Evolutionary conservation across 2,329 filamentous ascomycete genomes (phyloP).

Genomic region (Colletotrichum eremochloae): DNA sequence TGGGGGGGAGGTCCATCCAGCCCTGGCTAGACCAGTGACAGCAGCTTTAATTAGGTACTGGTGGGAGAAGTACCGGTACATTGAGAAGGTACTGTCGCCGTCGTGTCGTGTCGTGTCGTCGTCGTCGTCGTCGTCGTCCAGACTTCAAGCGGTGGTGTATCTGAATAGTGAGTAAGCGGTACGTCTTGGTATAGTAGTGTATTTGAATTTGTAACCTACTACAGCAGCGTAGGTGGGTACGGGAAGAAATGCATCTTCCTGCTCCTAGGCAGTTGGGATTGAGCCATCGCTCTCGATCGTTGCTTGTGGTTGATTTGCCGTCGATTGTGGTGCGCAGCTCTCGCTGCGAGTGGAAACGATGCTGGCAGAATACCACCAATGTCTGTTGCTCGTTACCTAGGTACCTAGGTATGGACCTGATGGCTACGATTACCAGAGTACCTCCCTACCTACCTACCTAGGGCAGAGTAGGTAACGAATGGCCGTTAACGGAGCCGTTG

Average conservation of each 20-base stretch:
- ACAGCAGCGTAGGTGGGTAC: too few relatives aligned
- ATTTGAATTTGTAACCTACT: too few relatives aligned
- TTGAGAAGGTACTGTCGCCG: too few relatives aligned
- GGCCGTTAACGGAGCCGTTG: slow-evolving; percentile 28
- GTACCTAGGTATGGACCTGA: neutral
- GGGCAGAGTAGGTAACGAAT: too few relatives aligned
- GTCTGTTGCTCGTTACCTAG: too few relatives aligned
- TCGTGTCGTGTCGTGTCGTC: neutral
- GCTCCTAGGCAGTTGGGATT: too few relatives aligned
- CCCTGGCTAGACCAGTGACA: slow-evolving; percentile 17
- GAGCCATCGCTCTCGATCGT: neutral
- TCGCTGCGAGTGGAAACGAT: neutral
- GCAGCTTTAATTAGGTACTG: slow-evolving; percentile 16
- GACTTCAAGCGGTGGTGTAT: neutral
- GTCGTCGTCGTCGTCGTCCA: too few relatives aligned
- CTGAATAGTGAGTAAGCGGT: neutral
- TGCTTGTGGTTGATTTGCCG: neutral
- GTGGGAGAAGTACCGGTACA: neutral
- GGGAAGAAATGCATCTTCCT: neutral
- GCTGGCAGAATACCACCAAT: neutral
- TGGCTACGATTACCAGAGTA: too few relatives aligned
- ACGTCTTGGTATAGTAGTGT: neutral
- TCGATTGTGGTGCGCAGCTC: neutral
- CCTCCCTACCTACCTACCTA: too few relatives aligned
- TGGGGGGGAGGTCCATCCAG: neutral